Percentiles rank a stretch among this genome's conserved stretches.
phyloP scores from a whole-genome alignment of 305 asterid genomes.

The Rubia tinctorum region DNA sequence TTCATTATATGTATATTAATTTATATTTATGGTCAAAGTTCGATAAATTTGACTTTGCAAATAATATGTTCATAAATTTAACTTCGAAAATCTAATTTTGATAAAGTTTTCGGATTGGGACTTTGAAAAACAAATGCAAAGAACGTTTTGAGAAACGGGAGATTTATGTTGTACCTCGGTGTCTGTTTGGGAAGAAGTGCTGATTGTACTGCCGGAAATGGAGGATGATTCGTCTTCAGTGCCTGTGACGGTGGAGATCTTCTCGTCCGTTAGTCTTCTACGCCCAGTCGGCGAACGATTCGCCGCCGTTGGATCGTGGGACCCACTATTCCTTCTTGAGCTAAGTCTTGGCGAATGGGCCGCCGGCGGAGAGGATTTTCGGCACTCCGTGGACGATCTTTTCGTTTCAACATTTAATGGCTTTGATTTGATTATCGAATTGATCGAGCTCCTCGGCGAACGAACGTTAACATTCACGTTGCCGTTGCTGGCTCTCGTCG shows the following conservation, averaged over 20 bases:
- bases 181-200: slow-evolving; percentile 59
- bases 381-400: slow-evolving; percentile 41
- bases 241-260: slow-evolving; percentile 27
- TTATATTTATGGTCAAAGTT: too few species aligned
- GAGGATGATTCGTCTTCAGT: slow-evolving; percentile 83
- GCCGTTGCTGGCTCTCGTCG: slow-evolving; percentile 47
- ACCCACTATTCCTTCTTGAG: slow-evolving; percentile 29
- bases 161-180: slow-evolving; percentile 47
- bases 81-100: too few species aligned
- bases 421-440: slow-evolving; percentile 53
- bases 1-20: too few species aligned
- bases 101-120: too few species aligned
- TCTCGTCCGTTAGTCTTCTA: slow-evolving; percentile 43
- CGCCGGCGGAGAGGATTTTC: slow-evolving; percentile 57
- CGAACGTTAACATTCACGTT: slow-evolving; percentile 35
- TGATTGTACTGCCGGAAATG: slow-evolving; percentile 63
- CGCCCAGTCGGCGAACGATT: slow-evolving; percentile 48
- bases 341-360: slow-evolving; percentile 62
- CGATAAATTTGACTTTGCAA: too few species aligned
- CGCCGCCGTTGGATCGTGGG: slow-evolving; percentile 23
- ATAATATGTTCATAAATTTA: too few species aligned
- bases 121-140: background rate
- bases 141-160: background rate
- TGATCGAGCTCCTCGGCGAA: slow-evolving; percentile 45
- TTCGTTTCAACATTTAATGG: slow-evolving; percentile 57